These are phyloP conservation scores for Phytophthora citrophthora DNA, from an alignment of 352 stramenopile genomes.

Conservation along the genomic window DNA sequence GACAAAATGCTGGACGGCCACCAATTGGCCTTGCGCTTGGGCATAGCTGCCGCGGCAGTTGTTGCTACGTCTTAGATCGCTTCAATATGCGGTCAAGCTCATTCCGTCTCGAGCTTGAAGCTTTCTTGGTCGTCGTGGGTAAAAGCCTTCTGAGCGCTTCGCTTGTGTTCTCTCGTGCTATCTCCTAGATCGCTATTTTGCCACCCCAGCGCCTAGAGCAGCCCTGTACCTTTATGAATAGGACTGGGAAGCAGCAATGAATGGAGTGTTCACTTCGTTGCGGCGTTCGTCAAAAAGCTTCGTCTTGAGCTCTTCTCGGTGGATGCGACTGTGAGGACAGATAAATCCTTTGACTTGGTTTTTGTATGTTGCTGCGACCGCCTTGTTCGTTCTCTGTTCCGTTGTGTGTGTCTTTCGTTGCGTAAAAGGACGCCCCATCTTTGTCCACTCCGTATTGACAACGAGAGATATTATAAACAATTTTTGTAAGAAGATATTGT, in stretches of 20 bases:
- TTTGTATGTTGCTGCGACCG: slow-evolving; percentile 36
- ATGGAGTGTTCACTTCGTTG: not conserved
- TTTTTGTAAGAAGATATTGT: too few species aligned
- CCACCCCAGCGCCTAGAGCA: too few species aligned
- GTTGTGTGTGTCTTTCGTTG: slow-evolving; percentile 32
- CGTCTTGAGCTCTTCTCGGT: slow-evolving; percentile 1
- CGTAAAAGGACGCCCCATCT: slow-evolving; percentile 1
- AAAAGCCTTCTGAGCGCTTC: slow-evolving; percentile 19
- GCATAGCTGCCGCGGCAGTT: slow-evolving; percentile 39
- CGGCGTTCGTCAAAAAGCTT: not conserved
- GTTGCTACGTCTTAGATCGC: not conserved
- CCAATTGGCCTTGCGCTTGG: slow-evolving; percentile 80
- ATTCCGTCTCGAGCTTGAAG: slow-evolving; percentile 14
- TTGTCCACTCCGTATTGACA: not conserved
- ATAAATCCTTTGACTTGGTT: slow-evolving; percentile 7
- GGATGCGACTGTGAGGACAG: slow-evolving; percentile 17
- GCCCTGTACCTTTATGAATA: too few species aligned
- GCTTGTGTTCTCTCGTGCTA: slow-evolving; percentile 7
- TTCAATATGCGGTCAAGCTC: slow-evolving; percentile 6
- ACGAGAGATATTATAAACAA: not conserved
- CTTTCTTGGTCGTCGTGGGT: not conserved
- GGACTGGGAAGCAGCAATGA: too few species aligned
- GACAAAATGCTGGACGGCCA: slow-evolving; percentile 73
- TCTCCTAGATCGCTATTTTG: slow-evolving; percentile 5
- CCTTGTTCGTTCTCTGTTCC: slow-evolving; percentile 35